Percentiles rank a stretch among this genome's conserved stretches.
Conservation (phyloP, 257 asterid genomes). For the Echium plantagineum region DNA sequence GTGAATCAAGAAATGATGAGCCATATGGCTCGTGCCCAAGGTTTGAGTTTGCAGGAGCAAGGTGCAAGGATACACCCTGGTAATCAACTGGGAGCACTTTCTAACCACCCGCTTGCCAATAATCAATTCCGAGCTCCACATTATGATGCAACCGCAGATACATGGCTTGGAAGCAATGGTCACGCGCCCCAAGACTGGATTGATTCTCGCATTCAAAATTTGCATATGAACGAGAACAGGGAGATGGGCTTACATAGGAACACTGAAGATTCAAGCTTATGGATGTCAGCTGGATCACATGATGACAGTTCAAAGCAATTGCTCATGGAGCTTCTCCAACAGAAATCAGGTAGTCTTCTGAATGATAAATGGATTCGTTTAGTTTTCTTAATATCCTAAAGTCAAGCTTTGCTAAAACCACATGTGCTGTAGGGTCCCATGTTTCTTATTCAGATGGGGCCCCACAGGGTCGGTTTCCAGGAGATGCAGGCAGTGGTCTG, state of each 20-base stretch:
- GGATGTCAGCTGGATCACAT: slow-evolving; percentile 87
- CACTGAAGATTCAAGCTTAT: slow-evolving; percentile 64
- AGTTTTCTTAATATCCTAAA: slow-evolving; percentile 43
- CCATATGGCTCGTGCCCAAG: slow-evolving; percentile 59
- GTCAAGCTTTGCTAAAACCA: slow-evolving; percentile 22
- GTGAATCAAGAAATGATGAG: slow-evolving; percentile 44
- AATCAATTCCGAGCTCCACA: slow-evolving; percentile 39
- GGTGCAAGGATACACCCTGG: slow-evolving; percentile 52
- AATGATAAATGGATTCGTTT: slow-evolving; percentile 35
- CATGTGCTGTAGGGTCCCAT: slow-evolving; percentile 43
- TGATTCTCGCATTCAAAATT: slow-evolving; percentile 67
- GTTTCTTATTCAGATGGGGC: slow-evolving; percentile 48
- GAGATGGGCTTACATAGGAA: slow-evolving; percentile 49
- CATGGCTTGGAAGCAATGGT: slow-evolving; percentile 61
- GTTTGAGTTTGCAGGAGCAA: slow-evolving; percentile 65
- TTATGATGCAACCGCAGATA: slow-evolving; percentile 40
- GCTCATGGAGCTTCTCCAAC: slow-evolving; percentile 88
- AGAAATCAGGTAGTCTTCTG: slow-evolving; percentile 51
- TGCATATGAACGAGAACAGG: slow-evolving; percentile 53
- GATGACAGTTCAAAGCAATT: slow-evolving; percentile 90
- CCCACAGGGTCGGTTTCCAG: slow-evolving; percentile 32
- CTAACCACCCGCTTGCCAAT: slow-evolving; percentile 39
- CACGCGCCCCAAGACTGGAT: slow-evolving; percentile 57
- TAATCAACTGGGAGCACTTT: slow-evolving; percentile 51
- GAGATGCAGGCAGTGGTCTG: slow-evolving; percentile 21